phyloP scores from a whole-genome alignment of 192 early-diverging fungal species.

The Podila epigama region DNA sequence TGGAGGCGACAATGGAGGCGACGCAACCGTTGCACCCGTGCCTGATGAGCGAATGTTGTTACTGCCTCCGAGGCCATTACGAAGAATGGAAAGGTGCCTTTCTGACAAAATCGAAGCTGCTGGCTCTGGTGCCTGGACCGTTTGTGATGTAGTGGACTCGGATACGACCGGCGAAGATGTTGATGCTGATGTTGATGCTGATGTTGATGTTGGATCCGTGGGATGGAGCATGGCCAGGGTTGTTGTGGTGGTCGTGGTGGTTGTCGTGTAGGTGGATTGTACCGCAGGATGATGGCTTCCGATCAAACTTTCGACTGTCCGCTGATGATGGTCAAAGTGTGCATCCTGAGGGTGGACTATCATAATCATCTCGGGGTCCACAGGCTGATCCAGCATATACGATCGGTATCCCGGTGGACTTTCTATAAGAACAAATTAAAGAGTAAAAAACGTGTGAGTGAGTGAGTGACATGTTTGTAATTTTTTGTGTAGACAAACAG shows the following conservation, averaged over 20 bases:
- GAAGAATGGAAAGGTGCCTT: conserved; percentile 20
- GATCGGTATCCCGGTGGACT: conserved; percentile 30
- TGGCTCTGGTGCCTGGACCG: not conserved
- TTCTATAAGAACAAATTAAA: not conserved
- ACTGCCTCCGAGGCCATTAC: conserved; percentile 12
- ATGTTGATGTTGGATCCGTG: not conserved
- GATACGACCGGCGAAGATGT: not conserved
- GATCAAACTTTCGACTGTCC: not conserved
- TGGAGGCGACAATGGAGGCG: too few species aligned
- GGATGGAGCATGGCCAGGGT: not conserved
- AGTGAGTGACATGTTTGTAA: not conserved
- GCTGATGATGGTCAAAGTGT: not conserved
- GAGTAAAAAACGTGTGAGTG: not conserved
- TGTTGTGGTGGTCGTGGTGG: not conserved
- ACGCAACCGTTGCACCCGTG: too few species aligned
- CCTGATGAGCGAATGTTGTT: conserved; percentile 1
- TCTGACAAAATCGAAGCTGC: conserved; percentile 5
- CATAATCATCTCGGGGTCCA: conserved; percentile 7
- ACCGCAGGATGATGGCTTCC: not conserved
- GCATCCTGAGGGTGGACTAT: conserved; percentile 8
- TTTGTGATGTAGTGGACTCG: not conserved
- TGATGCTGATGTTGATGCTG: not conserved
- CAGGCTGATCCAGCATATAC: conserved; percentile 29
- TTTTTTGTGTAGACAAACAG: too few species aligned
- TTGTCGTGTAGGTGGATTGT: not conserved